A percentile compares a stretch with the other conserved stretches of the same genome.
Evolutionary conservation across 306 rosid species (phyloP).

Genomic region (Abrus pulchellus): DNA sequence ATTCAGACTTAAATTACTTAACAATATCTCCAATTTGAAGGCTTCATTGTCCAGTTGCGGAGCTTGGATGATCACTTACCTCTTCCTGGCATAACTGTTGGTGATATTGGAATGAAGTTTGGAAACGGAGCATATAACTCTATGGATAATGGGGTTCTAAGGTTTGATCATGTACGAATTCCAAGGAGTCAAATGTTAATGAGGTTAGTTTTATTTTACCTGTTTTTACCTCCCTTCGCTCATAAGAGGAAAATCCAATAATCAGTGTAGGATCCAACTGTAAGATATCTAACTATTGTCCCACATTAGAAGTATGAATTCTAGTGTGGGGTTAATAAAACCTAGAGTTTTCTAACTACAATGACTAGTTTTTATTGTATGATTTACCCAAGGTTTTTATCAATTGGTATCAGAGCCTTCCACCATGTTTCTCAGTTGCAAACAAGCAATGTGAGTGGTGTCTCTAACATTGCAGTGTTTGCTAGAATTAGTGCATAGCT

Average conservation of each 20-base stretch:
- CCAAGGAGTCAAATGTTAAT: slow-evolving; percentile 95
- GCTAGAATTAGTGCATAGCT: too few species aligned
- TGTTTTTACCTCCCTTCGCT: slow-evolving; percentile 13
- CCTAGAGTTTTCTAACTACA: too few species aligned
- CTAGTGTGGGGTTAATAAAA: too few species aligned
- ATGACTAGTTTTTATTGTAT: too few species aligned
- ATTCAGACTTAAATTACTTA: slow-evolving; percentile 27
- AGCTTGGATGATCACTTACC: slow-evolving; percentile 95
- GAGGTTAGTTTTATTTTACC: slow-evolving; percentile 68
- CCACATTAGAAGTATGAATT: too few species aligned
- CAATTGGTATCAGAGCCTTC: too few species aligned
- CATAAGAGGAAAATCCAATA: slow-evolving; percentile 2
- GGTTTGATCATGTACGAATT: slow-evolving; percentile 84
- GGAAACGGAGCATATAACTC: slow-evolving; percentile 95
- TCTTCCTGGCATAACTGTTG: slow-evolving; percentile 91
- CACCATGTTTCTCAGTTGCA: too few species aligned
- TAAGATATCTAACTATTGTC: too few species aligned
- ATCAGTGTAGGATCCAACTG: neutral
- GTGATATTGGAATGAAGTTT: slow-evolving; percentile 95
- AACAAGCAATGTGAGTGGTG: too few species aligned
- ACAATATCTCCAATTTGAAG: slow-evolving; percentile 57
- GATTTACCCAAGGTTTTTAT: too few species aligned
- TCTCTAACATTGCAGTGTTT: too few species aligned
- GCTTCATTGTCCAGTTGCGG: slow-evolving; percentile 93
- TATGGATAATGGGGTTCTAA: slow-evolving; percentile 96